Evolutionary conservation across 768 basidiomycete species (phyloP).

Genomic region (Rickenella mellea): DNA sequence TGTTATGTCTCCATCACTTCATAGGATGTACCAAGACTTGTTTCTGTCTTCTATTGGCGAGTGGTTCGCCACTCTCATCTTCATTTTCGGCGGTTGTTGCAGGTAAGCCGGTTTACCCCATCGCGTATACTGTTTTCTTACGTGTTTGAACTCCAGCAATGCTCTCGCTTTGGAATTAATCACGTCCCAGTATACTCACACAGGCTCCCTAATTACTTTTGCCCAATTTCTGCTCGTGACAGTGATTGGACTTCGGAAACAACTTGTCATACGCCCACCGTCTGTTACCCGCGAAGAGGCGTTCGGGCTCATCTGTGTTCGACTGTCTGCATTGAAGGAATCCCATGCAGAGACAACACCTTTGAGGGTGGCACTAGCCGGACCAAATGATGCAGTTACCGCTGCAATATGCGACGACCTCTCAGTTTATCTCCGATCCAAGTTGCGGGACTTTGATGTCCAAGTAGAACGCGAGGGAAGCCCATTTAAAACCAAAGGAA

Average conservation of each 20-base stretch:
- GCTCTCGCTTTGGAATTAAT: constrained; percentile 70
- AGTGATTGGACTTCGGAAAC: constrained; percentile 58
- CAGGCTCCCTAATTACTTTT: constrained; percentile 81
- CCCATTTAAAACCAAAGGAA: background rate
- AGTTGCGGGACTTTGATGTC: background rate
- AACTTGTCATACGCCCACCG: constrained; percentile 28
- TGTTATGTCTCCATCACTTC: no score
- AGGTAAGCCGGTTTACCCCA: constrained; percentile 33
- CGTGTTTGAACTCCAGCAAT: constrained; percentile 39
- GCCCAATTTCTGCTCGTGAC: constrained; percentile 77
- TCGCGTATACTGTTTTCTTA: constrained; percentile 10
- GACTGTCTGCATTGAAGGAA: background rate
- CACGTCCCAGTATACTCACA: constrained; percentile 55
- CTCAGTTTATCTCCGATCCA: background rate
- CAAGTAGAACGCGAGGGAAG: no score
- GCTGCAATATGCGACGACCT: background rate
- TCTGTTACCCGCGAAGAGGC: background rate
- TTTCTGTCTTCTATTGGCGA: constrained; percentile 17
- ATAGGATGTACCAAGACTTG: constrained; percentile 17
- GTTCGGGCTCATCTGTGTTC: background rate
- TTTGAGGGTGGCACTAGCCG: constrained; percentile 27
- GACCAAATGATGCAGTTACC: no score
- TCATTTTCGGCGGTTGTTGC: constrained; percentile 91
- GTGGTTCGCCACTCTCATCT: constrained; percentile 58
- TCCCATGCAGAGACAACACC: constrained; percentile 1